phyloP scores from a whole-genome alignment of 2,329 filamentous ascomycete species.

The Neofusicoccum cordaticola region DNA sequence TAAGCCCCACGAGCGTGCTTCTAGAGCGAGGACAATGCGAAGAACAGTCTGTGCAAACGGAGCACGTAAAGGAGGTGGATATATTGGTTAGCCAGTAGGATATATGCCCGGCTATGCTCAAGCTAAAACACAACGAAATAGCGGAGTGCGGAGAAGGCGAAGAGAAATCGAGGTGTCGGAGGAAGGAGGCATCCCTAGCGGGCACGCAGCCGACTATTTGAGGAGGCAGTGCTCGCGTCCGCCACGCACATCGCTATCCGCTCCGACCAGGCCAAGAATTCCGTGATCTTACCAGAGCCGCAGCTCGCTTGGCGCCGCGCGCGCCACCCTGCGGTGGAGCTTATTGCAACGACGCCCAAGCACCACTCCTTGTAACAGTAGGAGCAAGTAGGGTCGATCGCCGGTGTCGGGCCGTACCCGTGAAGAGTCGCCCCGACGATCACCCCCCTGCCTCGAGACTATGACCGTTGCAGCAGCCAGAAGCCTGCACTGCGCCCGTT shows the following conservation, averaged over 20 bases:
- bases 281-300: slow-evolving; percentile 13
- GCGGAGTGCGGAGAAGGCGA: neutral
- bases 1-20: slow-evolving; percentile 1
- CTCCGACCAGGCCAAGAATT: slow-evolving; percentile 3
- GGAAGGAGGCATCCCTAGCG: neutral
- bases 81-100: slow-evolving; percentile 5
- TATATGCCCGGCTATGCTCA: neutral
- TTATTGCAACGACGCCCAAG: slow-evolving; percentile 9
- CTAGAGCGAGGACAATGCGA: neutral
- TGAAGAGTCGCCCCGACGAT: slow-evolving; percentile 2
- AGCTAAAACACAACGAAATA: neutral
- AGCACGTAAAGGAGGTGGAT: neutral
- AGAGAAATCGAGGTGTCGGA: neutral
- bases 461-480: slow-evolving; percentile 1
- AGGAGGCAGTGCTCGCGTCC: slow-evolving; percentile 7
- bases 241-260: slow-evolving; percentile 1
- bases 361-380: slow-evolving; percentile 2
- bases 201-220: neutral
- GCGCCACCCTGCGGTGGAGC: slow-evolving; percentile 7
- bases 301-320: slow-evolving; percentile 6
- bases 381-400: neutral
- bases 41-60: neutral
- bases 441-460: slow-evolving; percentile 12
- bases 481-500: slow-evolving; percentile 1
- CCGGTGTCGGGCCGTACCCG: slow-evolving; percentile 11